Conservation (phyloP, 2,329 filamentous ascomycete species). For the Scedosporium aurantiacum region DNA sequence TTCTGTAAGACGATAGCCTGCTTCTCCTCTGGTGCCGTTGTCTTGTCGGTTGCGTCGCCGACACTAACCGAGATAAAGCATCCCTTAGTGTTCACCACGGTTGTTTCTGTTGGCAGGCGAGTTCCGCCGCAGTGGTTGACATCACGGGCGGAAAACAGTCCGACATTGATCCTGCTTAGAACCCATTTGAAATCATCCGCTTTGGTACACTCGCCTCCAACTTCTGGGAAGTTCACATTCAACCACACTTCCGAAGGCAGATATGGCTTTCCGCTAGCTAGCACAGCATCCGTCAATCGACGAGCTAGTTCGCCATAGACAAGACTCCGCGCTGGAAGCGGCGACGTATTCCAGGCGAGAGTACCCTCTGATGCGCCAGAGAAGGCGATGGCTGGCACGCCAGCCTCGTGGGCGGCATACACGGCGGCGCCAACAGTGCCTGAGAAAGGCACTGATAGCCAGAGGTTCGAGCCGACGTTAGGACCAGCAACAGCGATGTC, state of each 20-base stretch:
- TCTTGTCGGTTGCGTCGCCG: slow-evolving; percentile 49
- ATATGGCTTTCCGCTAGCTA: slow-evolving; percentile 49
- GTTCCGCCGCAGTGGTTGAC: slow-evolving; percentile 43
- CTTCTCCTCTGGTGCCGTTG: slow-evolving; percentile 38
- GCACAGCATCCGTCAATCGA: slow-evolving; percentile 43
- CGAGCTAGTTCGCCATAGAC: slow-evolving; percentile 55
- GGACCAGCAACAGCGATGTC: slow-evolving; percentile 57
- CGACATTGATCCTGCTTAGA: slow-evolving; percentile 47
- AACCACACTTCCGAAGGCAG: slow-evolving; percentile 49
- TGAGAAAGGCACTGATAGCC: slow-evolving; percentile 43
- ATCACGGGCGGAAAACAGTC: slow-evolving; percentile 42
- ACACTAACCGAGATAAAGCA: slow-evolving; percentile 56
- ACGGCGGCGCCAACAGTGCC: slow-evolving; percentile 57
- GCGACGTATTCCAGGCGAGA: slow-evolving; percentile 44
- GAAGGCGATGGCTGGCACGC: slow-evolving; percentile 59
- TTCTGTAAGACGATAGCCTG: slow-evolving; percentile 42
- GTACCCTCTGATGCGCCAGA: slow-evolving; percentile 40
- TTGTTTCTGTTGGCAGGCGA: slow-evolving; percentile 47
- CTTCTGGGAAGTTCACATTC: slow-evolving; percentile 58
- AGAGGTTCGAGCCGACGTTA: slow-evolving; percentile 50
- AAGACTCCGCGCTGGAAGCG: slow-evolving; percentile 35
- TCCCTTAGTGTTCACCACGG: slow-evolving; percentile 36
- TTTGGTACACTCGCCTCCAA: slow-evolving; percentile 36
- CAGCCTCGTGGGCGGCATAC: slow-evolving; percentile 40
- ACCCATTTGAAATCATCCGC: slow-evolving; percentile 50